Evolutionary conservation across 768 basidiomycete genomes (phyloP), one percentile per base, ranked within the genome.

Genomic region (Kockovaella imperatae): DNA sequence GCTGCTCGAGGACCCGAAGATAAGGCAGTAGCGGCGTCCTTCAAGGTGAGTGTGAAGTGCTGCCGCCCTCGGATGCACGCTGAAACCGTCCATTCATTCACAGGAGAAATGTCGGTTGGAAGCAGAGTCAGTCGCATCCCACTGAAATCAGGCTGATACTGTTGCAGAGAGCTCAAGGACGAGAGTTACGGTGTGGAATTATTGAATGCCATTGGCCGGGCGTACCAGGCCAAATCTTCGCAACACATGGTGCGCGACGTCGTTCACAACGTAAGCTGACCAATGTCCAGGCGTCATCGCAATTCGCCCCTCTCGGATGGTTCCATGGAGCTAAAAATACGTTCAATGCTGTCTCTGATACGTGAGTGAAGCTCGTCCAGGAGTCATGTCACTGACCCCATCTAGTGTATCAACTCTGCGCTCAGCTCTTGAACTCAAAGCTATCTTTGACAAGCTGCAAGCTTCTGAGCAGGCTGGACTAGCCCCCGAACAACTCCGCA

Each of bases 141-240:
- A 30, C 25, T 45, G 13, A 15, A 20, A 4, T 2, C 15, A 10
- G 3, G 15, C 4, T 26, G 31, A 38, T 6, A 18, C 4, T 41
- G 31, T 42, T 8, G 21, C 14, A 56, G 52, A 42, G 69, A 73
- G 42, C 60, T 73, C 8, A 60, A 58, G 39, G 61, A 71, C 18
- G 72, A 73, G 48, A 70, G 64, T 26, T 73, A 73, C 35, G 72
- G 72, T 7, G 54, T 60, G 14, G 72, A 73, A 50, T 50, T 73
- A 36, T 55, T 71, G 0, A 60, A 71, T 23, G 63, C 72, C 17
- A 64, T 73, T 29, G 72, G 72, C 13, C 36, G 53, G 24, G 64
- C 69, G 5, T 73, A 73, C 35, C 59, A 61, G 25, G 57, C 64
- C 3, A 69, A 70, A 43, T 54, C 65, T 2, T 58, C 62, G 43